Percentiles rank a stretch among this genome's conserved stretches.
These are phyloP conservation scores for Penicillium goetzii DNA, from an alignment of 495 filamentous ascomycete species.

Conservation along the genomic window DNA sequence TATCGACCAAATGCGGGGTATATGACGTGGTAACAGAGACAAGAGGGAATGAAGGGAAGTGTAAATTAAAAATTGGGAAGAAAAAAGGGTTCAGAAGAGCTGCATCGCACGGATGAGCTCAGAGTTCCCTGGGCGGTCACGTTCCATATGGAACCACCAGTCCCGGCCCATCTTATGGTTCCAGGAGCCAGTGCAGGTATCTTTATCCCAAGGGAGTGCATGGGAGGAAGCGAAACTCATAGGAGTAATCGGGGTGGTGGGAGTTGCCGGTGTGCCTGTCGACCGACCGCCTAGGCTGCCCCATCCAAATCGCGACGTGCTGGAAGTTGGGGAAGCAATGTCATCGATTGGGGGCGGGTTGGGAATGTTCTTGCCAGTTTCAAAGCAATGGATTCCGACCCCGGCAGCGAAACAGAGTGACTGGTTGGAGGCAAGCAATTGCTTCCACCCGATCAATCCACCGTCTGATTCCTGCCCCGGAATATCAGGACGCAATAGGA, in stretches of 20 bases:
- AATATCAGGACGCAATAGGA: conserved; percentile 51
- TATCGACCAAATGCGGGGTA: conserved; percentile 34
- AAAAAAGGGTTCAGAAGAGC: conserved; percentile 39
- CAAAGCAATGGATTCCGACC: conserved; percentile 46
- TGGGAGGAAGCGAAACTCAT: conserved; percentile 34
- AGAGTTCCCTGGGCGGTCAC: conserved; percentile 47
- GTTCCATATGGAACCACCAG: conserved; percentile 58
- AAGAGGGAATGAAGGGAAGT: conserved; percentile 8
- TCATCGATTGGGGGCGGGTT: conserved; percentile 36
- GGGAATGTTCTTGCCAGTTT: conserved; percentile 29
- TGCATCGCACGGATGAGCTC: conserved; percentile 44
- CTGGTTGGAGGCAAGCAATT: conserved; percentile 49
- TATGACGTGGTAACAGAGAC: conserved; percentile 30
- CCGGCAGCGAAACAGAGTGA: conserved; percentile 47
- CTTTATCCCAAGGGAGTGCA: conserved; percentile 48
- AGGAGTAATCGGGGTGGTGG: conserved; percentile 44
- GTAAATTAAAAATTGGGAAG: conserved; percentile 6
- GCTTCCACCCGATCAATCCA: conserved; percentile 51
- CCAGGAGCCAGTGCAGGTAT: conserved; percentile 54
- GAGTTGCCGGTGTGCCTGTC: conserved; percentile 37
- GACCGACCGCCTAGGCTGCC: conserved; percentile 44
- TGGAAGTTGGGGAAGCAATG: conserved; percentile 41
- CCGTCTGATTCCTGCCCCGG: conserved; percentile 49
- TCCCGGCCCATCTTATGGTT: conserved; percentile 50
- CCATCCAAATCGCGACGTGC: conserved; percentile 45